These are phyloP conservation scores for Scutellaria minor DNA, from an alignment of 257 asterid genomes.

Conservation along the genomic window DNA sequence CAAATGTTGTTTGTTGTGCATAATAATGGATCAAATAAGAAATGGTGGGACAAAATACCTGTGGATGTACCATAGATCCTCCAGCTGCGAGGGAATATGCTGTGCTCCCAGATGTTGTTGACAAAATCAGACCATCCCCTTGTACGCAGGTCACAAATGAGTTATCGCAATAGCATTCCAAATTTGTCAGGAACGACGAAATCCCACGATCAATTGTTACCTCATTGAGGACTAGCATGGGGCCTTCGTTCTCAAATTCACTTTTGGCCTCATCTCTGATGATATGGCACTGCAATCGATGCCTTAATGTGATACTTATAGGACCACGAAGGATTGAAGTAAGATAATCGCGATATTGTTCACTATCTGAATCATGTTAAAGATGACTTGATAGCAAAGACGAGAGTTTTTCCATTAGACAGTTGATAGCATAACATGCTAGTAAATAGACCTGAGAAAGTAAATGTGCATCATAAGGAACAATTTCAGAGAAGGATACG, in stretches of 20 bases:
- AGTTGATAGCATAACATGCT: slow-evolving; percentile 15
- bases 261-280: slow-evolving; percentile 81
- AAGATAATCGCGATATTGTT: slow-evolving; percentile 75
- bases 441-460: slow-evolving; percentile 15
- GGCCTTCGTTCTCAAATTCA: slow-evolving; percentile 83
- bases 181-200: slow-evolving; percentile 86
- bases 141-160: slow-evolving; percentile 90
- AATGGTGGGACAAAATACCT: slow-evolving; percentile 52
- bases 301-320: slow-evolving; percentile 81
- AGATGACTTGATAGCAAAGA: slow-evolving; percentile 36
- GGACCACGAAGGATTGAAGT: slow-evolving; percentile 77
- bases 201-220: slow-evolving; percentile 98
- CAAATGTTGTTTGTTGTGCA: neutral
- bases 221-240: slow-evolving; percentile 86
- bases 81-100: slow-evolving; percentile 99
- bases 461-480: slow-evolving; percentile 23
- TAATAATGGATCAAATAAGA: neutral
- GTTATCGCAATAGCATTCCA: slow-evolving; percentile 90
- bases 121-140: slow-evolving; percentile 94
- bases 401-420: neutral
- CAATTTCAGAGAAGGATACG: slow-evolving; percentile 63
- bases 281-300: slow-evolving; percentile 90
- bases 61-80: slow-evolving; percentile 99
- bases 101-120: slow-evolving; percentile 99
- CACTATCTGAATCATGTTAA: slow-evolving; percentile 77